Conservation (phyloP, 2,329 filamentous ascomycete species). For the Blastomyces silverae region DNA sequence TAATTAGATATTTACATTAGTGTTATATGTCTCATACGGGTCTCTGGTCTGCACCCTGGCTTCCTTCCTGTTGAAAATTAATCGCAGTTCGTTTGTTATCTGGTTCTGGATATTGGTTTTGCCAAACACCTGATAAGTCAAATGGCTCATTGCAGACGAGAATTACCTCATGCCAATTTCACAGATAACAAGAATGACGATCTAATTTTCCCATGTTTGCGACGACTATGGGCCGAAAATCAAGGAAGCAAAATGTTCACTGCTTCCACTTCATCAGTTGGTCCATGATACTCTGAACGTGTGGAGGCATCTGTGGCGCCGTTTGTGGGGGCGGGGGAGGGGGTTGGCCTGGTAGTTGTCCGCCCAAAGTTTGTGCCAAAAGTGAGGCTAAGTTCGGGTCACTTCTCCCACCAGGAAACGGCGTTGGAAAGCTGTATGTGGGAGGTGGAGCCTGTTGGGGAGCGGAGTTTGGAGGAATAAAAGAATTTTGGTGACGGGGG, state of each 20-base stretch:
- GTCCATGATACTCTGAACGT: slow-evolving; percentile 46
- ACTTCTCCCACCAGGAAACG: slow-evolving; percentile 27
- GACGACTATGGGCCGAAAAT: background rate
- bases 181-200: background rate
- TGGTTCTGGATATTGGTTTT: background rate
- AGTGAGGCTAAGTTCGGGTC: slow-evolving; percentile 37
- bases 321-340: background rate
- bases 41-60: background rate
- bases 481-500: slow-evolving; percentile 16
- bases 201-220: background rate
- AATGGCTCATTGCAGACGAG: background rate
- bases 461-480: background rate
- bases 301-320: slow-evolving; percentile 26
- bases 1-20: slow-evolving; percentile 3
- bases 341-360: slow-evolving; percentile 21
- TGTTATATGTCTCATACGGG: background rate
- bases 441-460: slow-evolving; percentile 6
- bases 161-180: background rate
- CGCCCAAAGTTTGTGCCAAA: slow-evolving; percentile 34
- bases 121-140: background rate
- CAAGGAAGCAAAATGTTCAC: slow-evolving; percentile 25
- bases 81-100: background rate
- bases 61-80: background rate
- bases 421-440: slow-evolving; percentile 21
- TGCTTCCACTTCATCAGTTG: slow-evolving; percentile 44